Percentiles rank a stretch among this genome's conserved stretches.
Evolutionary conservation across 2,329 filamentous ascomycete genomes (phyloP).

Genomic region (Talaromyces verruculosus): DNA sequence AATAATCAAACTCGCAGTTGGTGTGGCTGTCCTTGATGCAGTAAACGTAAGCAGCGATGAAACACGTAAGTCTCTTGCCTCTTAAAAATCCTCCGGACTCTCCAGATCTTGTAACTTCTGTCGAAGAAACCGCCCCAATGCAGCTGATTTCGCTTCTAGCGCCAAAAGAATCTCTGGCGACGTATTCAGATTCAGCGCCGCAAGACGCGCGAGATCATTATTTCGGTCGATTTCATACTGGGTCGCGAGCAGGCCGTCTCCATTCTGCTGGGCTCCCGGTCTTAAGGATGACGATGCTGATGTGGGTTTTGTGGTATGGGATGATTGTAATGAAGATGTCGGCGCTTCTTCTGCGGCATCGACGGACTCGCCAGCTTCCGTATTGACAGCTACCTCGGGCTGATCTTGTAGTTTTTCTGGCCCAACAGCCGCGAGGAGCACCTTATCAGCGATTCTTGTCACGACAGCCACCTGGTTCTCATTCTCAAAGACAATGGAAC

Average conservation of each 20-base stretch:
- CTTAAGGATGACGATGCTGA: slow-evolving; percentile 2
- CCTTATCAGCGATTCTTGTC: slow-evolving; percentile 44
- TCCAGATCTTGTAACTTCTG: slow-evolving; percentile 43
- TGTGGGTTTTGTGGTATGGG: not conserved
- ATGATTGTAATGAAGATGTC: slow-evolving; percentile 2
- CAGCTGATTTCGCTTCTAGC: slow-evolving; percentile 45
- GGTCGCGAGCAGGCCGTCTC: slow-evolving; percentile 33
- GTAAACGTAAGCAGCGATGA: not conserved
- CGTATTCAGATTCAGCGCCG: slow-evolving; percentile 41
- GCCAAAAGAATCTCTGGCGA: slow-evolving; percentile 42
- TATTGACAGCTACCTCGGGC: slow-evolving; percentile 3
- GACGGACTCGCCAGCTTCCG: not conserved
- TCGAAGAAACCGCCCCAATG: slow-evolving; percentile 41
- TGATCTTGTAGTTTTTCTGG: slow-evolving; percentile 33
- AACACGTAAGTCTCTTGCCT: too few relatives aligned
- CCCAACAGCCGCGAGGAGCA: slow-evolving; percentile 44
- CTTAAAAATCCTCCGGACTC: slow-evolving; percentile 40
- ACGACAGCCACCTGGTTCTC: slow-evolving; percentile 44
- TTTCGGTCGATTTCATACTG: slow-evolving; percentile 44
- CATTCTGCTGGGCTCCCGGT: slow-evolving; percentile 8
- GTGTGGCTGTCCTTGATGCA: not conserved
- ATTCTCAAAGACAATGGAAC: slow-evolving; percentile 46
- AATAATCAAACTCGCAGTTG: not conserved
- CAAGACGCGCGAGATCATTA: slow-evolving; percentile 40
- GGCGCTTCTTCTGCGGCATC: slow-evolving; percentile 7